Conservation (phyloP, 352 stramenopile species). For the Globisporangium camurandrum region DNA sequence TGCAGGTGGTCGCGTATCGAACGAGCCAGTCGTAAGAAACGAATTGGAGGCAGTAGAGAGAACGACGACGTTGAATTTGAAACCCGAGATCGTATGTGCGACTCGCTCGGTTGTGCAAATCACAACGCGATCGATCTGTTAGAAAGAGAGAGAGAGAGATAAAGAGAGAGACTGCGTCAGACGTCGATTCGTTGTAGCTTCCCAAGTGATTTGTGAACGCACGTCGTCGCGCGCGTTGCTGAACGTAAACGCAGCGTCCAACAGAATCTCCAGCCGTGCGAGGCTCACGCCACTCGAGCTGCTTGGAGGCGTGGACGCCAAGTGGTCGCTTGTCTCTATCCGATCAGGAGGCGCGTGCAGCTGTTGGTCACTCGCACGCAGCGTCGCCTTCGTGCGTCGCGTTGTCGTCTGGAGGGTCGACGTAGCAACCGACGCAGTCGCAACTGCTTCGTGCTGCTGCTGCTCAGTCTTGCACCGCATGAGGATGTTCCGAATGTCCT, state of each 20-base stretch:
- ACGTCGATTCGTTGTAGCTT: not conserved
- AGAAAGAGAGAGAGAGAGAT: too few species aligned
- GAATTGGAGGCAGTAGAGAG: not conserved
- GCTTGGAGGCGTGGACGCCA: too few species aligned
- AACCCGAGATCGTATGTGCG: conserved; percentile 5
- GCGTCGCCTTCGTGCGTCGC: too few species aligned
- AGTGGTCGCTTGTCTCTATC: not conserved
- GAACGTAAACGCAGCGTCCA: conserved; percentile 4
- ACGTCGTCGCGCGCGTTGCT: conserved; percentile 1
- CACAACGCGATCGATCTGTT: conserved; percentile 1
- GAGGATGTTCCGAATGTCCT: conserved; percentile 8
- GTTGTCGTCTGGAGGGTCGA: too few species aligned
- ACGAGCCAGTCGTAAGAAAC: too few species aligned
- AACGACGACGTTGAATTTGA: conserved; percentile 5
- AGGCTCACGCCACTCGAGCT: conserved; percentile 3
- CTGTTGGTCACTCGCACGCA: not conserved
- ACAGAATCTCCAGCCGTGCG: conserved; percentile 1
- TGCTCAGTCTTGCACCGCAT: conserved; percentile 4
- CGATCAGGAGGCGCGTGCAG: not conserved
- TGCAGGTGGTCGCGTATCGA: too few species aligned
- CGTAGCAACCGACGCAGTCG: not conserved
- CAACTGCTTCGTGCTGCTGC: not conserved
- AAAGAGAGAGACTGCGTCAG: not conserved
- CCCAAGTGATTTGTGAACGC: not conserved
- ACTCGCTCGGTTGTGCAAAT: conserved; percentile 1